Conservation (phyloP, 352 stramenopile species). For the Blastocystis hominis region DNA sequence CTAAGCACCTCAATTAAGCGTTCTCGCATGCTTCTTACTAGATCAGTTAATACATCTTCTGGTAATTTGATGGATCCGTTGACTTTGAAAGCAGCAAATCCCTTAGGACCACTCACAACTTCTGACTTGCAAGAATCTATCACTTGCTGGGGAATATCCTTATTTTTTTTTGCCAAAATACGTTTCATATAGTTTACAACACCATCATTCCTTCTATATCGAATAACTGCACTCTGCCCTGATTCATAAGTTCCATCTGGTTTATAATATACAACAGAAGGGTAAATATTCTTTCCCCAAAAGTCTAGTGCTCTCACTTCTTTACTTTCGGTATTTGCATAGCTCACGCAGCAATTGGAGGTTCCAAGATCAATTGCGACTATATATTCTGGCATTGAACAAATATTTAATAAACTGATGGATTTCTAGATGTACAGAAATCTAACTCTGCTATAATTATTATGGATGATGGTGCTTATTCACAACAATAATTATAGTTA, state of each 20-base stretch:
- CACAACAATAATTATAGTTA: too few relatives aligned
- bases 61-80: neutral
- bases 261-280: neutral
- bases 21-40: neutral
- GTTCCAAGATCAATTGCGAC: constrained; percentile 25
- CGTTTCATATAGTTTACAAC: constrained; percentile 7
- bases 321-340: neutral
- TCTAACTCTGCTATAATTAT: too few relatives aligned
- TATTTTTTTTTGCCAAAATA: neutral
- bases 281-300: neutral
- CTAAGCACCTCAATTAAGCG: neutral
- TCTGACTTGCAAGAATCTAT: neutral
- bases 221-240: neutral
- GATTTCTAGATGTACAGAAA: too few relatives aligned
- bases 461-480: too few relatives aligned
- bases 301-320: neutral
- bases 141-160: neutral
- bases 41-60: neutral
- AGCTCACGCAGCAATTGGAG: neutral
- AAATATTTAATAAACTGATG: neutral
- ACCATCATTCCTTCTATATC: neutral
- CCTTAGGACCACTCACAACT: neutral
- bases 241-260: neutral
- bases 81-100: neutral
- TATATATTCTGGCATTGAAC: neutral